These are phyloP conservation scores for Pseudomonodictys pantanalensis DNA, from an alignment of 495 filamentous ascomycete genomes.

Conservation along the genomic window DNA sequence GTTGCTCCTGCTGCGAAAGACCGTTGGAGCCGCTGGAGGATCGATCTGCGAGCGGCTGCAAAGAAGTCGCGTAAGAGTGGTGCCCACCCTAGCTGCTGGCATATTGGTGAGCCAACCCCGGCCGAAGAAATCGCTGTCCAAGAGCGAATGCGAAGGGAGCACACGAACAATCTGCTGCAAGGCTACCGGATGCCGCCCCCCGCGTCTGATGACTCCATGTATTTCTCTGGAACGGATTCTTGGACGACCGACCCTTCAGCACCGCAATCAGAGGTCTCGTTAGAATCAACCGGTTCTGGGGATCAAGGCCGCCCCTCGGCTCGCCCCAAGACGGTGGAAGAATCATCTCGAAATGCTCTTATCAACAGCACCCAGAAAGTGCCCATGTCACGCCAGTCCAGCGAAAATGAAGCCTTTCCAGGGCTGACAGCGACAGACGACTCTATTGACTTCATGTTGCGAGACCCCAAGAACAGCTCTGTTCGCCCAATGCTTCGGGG, in stretches of 20 bases:
- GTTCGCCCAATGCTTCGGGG: too few relatives aligned
- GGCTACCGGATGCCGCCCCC: conserved; percentile 23
- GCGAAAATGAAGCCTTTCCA: too few relatives aligned
- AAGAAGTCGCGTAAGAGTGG: conserved; percentile 38
- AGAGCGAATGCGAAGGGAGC: conserved; percentile 30
- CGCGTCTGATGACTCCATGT: conserved; percentile 14
- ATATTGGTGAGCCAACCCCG: conserved; percentile 54
- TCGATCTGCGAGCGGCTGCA: conserved; percentile 64
- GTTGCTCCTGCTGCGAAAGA: conserved; percentile 71
- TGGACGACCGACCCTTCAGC: conserved; percentile 3
- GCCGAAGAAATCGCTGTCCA: conserved; percentile 28
- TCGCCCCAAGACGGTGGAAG: conserved; percentile 27
- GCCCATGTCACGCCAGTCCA: conserved; percentile 11
- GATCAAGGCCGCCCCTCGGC: not conserved
- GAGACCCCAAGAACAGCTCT: too few relatives aligned
- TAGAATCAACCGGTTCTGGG: too few relatives aligned
- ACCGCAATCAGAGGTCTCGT: conserved; percentile 14
- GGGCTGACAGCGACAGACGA: too few relatives aligned
- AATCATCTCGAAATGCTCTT: conserved; percentile 36
- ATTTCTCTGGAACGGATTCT: not conserved
- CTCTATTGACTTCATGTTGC: too few relatives aligned
- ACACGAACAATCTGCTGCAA: conserved; percentile 34
- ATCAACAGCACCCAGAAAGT: conserved; percentile 40
- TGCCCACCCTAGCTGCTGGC: conserved; percentile 54
- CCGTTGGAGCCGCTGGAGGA: conserved; percentile 71